These are phyloP conservation scores for Colletotrichum musae DNA, from an alignment of 2,329 filamentous ascomycete species.

Conservation along the genomic window DNA sequence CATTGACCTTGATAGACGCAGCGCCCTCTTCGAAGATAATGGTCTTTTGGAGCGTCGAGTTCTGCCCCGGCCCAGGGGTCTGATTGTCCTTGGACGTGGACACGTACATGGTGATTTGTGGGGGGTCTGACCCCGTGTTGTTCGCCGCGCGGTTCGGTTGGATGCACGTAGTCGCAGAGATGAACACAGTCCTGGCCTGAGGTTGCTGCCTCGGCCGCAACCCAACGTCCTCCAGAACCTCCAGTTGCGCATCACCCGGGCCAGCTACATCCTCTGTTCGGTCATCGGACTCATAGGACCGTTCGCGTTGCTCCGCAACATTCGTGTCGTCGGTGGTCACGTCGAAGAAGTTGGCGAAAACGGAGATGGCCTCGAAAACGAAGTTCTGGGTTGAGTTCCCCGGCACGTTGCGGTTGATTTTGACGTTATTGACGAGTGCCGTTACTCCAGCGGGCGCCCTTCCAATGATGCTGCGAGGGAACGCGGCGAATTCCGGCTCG, in stretches of 20 bases:
- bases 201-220: conserved; percentile 46
- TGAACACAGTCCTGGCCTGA: conserved; percentile 72
- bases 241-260: conserved; percentile 37
- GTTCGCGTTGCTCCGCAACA: conserved; percentile 40
- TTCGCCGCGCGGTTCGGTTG: conserved; percentile 74
- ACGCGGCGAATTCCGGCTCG: conserved; percentile 72
- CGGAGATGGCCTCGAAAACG: conserved; percentile 71
- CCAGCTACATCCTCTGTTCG: conserved; percentile 41
- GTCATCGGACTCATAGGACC: conserved; percentile 46
- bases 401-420: conserved; percentile 70
- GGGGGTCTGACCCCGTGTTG: conserved; percentile 64
- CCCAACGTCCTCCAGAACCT: conserved; percentile 38
- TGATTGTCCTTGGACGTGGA: conserved; percentile 76
- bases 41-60: conserved; percentile 59
- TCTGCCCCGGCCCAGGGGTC: conserved; percentile 73
- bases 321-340: conserved; percentile 24
- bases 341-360: conserved; percentile 58
- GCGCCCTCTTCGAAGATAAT: conserved; percentile 77
- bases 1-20: conserved; percentile 73
- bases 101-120: conserved; percentile 84
- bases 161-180: conserved; percentile 88
- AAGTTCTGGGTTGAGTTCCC: conserved; percentile 76
- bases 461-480: conserved; percentile 75
- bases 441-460: conserved; percentile 68
- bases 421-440: conserved; percentile 75